Conservation (phyloP, 2,329 filamentous ascomycete species). For the Tolypocladium capitatum region DNA sequence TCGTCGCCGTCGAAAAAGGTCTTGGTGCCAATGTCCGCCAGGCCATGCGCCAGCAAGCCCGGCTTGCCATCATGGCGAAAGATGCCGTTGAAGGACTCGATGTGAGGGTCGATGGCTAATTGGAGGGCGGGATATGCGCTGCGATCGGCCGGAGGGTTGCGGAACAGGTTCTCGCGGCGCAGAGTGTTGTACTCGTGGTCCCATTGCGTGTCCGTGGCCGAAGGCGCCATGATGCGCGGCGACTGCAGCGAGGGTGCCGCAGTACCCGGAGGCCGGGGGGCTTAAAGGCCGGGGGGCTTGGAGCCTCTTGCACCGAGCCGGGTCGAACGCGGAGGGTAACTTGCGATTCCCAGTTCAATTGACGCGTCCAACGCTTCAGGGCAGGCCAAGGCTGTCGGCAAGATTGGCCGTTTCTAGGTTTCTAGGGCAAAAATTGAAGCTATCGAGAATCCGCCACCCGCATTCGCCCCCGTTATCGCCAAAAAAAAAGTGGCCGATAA, state of each 20-base stretch:
- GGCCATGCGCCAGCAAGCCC: slow-evolving; percentile 52
- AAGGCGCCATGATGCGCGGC: slow-evolving; percentile 34
- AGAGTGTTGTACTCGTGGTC: slow-evolving; percentile 75
- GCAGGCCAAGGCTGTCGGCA: background rate
- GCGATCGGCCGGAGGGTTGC: slow-evolving; percentile 73
- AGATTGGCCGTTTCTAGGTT: background rate
- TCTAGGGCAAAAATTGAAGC: slow-evolving; percentile 11
- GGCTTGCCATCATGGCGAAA: slow-evolving; percentile 56
- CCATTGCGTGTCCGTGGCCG: slow-evolving; percentile 59
- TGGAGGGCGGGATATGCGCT: slow-evolving; percentile 81
- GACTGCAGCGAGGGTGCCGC: background rate
- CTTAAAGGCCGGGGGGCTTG: background rate
- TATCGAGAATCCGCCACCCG: slow-evolving; percentile 10
- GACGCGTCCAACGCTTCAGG: background rate
- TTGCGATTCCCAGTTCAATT: slow-evolving; percentile 2
- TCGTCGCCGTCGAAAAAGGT: slow-evolving; percentile 74
- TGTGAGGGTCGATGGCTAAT: slow-evolving; percentile 77
- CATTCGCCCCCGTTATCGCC: slow-evolving; percentile 3
- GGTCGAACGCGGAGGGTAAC: background rate
- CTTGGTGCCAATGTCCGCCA: slow-evolving; percentile 85
- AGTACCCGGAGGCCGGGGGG: background rate
- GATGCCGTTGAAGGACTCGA: slow-evolving; percentile 89
- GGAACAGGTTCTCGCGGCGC: slow-evolving; percentile 77
- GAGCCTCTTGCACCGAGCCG: background rate
- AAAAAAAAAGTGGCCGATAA: slow-evolving; percentile 18